phyloP scores from a whole-genome alignment of 2,329 filamentous ascomycete genomes.

The Colletotrichum musae region DNA sequence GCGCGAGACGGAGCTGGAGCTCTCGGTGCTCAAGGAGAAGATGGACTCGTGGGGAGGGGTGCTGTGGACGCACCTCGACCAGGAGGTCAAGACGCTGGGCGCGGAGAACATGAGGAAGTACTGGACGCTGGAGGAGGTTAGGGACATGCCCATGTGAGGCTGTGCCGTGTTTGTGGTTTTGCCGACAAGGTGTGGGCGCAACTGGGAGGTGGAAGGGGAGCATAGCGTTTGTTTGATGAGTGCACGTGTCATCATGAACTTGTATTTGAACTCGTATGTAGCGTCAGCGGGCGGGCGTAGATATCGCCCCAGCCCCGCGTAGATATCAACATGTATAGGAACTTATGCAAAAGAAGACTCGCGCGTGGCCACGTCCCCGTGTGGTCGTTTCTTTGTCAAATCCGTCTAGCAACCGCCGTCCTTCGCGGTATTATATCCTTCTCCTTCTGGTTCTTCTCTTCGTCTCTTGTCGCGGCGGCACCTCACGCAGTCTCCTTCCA shows the following conservation, averaged over 20 bases:
- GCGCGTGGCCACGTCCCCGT: constrained; percentile 4
- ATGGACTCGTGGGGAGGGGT: constrained; percentile 86
- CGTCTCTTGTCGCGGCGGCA: not conserved
- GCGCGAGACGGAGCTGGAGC: constrained; percentile 73
- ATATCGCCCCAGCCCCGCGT: not conserved
- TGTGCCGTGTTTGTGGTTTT: not conserved
- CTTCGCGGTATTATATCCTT: not conserved
- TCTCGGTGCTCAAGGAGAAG: constrained; percentile 74
- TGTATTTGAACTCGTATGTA: constrained; percentile 15
- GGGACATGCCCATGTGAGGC: constrained; percentile 74
- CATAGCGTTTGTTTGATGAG: not conserved
- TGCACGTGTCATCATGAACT: constrained; percentile 29
- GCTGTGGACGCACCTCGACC: constrained; percentile 86
- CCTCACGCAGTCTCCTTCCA: constrained; percentile 58
- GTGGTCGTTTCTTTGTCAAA: not conserved
- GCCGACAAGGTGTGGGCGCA: too few species aligned
- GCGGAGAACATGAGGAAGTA: constrained; percentile 91
- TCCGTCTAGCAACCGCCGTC: not conserved
- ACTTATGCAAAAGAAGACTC: not conserved
- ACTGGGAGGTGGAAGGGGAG: too few species aligned
- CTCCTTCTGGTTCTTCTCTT: not conserved
- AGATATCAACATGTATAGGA: constrained; percentile 19
- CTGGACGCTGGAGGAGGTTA: constrained; percentile 84
- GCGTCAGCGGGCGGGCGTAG: not conserved
- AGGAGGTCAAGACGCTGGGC: constrained; percentile 83